A percentile compares a stretch with the other conserved stretches of the same genome.
Conservation (phyloP, 2,329 filamentous ascomycete species). For the Neophaeococcomyces mojaviensis region DNA sequence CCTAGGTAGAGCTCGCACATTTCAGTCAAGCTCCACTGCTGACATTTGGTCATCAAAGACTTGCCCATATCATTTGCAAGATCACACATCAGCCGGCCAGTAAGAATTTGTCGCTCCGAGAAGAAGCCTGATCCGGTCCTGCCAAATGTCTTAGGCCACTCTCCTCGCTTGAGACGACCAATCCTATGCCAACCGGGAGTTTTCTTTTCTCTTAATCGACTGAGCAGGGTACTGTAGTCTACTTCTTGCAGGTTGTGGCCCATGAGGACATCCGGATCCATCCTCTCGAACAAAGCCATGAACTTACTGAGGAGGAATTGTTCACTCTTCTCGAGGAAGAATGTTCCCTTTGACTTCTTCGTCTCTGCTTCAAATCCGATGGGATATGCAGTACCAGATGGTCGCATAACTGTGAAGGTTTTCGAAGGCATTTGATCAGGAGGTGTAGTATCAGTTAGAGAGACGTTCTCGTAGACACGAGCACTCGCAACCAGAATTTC, state of each 20-base stretch:
- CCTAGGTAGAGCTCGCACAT: slow-evolving; percentile 91
- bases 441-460: slow-evolving; percentile 76
- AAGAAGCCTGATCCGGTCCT: slow-evolving; percentile 87
- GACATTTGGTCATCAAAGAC: slow-evolving; percentile 92
- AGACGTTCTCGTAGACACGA: slow-evolving; percentile 85
- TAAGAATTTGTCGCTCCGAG: slow-evolving; percentile 79
- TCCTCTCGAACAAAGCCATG: slow-evolving; percentile 75
- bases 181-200: slow-evolving; percentile 92
- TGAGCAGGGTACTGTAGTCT: slow-evolving; percentile 86
- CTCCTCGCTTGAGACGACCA: slow-evolving; percentile 70
- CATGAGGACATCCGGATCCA: slow-evolving; percentile 87
- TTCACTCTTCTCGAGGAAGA: slow-evolving; percentile 78
- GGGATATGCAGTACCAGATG: slow-evolving; percentile 75
- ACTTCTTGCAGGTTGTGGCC: slow-evolving; percentile 96
- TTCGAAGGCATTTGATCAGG: slow-evolving; percentile 82
- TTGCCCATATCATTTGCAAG: slow-evolving; percentile 94
- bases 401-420: slow-evolving; percentile 86
- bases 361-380: slow-evolving; percentile 61
- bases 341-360: slow-evolving; percentile 63
- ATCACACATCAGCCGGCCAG: slow-evolving; percentile 86
- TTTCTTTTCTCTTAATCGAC: slow-evolving; percentile 79
- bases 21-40: slow-evolving; percentile 95
- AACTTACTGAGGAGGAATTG: slow-evolving; percentile 80
- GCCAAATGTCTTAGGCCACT: slow-evolving; percentile 82
- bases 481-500: slow-evolving; percentile 89